Percentiles rank a stretch among this genome's conserved stretches.
These are phyloP conservation scores for Elsinoe arachidis DNA, from an alignment of 2,329 filamentous ascomycete species.

Conservation along the genomic window DNA sequence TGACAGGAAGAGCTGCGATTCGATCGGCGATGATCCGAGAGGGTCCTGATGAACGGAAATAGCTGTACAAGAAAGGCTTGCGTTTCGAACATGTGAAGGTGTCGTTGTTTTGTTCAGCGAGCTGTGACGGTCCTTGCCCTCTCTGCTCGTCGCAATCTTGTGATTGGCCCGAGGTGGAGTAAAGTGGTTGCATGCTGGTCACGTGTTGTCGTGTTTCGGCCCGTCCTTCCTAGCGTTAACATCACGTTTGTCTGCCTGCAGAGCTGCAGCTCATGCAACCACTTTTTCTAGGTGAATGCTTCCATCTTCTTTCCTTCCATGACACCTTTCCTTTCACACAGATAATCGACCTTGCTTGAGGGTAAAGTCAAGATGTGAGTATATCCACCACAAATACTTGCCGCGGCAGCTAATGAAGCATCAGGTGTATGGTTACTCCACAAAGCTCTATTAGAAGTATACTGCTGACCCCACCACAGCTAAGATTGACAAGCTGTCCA, in stretches of 20 bases:
- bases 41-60: neutral
- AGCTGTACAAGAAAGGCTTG: neutral
- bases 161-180: neutral
- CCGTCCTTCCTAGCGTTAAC: neutral
- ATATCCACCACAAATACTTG: neutral
- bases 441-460: neutral
- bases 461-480: slow-evolving; percentile 41
- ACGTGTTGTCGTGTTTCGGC: slow-evolving; percentile 12
- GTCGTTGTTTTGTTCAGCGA: neutral
- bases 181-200: neutral
- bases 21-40: slow-evolving; percentile 8
- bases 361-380: slow-evolving; percentile 15
- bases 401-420: neutral
- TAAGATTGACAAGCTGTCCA: slow-evolving; percentile 81
- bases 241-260: slow-evolving; percentile 7
- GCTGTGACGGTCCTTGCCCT: neutral
- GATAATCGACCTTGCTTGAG: neutral
- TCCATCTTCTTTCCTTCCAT: neutral
- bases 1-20: neutral
- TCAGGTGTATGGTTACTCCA: slow-evolving; percentile 16
- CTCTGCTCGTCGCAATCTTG: neutral
- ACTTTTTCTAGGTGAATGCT: neutral
- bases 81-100: neutral
- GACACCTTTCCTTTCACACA: neutral
- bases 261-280: neutral